Evolutionary conservation across 352 stramenopile genomes (phyloP).

Genomic region (Lagenidium giganteum): DNA sequence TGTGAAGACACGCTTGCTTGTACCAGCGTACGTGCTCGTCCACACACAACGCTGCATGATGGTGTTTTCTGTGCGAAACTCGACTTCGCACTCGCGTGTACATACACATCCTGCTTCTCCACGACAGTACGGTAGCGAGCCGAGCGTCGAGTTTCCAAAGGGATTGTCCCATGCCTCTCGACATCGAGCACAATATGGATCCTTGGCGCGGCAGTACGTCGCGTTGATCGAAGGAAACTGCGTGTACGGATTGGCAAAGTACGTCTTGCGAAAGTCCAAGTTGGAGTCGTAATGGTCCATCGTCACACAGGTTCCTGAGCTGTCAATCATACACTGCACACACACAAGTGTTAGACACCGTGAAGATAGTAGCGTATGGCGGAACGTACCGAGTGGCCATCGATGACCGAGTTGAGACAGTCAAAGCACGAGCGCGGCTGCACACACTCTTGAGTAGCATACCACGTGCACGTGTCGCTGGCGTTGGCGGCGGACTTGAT

Average conservation of each 20-base stretch:
- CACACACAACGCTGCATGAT: conserved; percentile 13
- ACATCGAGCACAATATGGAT: conserved; percentile 12
- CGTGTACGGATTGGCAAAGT: neutral
- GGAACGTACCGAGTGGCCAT: neutral
- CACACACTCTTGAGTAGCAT: neutral
- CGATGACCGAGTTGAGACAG: neutral
- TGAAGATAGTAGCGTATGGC: neutral
- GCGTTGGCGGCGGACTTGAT: neutral
- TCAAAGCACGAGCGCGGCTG: conserved; percentile 1
- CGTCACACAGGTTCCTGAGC: conserved; percentile 11
- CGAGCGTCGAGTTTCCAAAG: conserved; percentile 16
- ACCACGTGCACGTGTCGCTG: conserved; percentile 1
- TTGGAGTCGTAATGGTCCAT: conserved; percentile 5
- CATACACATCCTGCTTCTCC: conserved; percentile 16
- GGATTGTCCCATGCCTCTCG: conserved; percentile 15
- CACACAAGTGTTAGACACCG: conserved; percentile 1
- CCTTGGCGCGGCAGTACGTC: conserved; percentile 10
- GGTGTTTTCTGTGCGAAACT: conserved; percentile 15
- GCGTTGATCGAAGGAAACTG: conserved; percentile 13
- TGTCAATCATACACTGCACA: conserved; percentile 14
- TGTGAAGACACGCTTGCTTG: conserved; percentile 9
- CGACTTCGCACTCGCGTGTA: conserved; percentile 9
- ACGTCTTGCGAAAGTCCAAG: conserved; percentile 10
- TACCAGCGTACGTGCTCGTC: conserved; percentile 1
- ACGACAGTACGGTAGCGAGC: conserved; percentile 13